Evolutionary conservation across 768 basidiomycete species (phyloP), one percentile per base, ranked within the genome.

Genomic region (Epithele typhae): DNA sequence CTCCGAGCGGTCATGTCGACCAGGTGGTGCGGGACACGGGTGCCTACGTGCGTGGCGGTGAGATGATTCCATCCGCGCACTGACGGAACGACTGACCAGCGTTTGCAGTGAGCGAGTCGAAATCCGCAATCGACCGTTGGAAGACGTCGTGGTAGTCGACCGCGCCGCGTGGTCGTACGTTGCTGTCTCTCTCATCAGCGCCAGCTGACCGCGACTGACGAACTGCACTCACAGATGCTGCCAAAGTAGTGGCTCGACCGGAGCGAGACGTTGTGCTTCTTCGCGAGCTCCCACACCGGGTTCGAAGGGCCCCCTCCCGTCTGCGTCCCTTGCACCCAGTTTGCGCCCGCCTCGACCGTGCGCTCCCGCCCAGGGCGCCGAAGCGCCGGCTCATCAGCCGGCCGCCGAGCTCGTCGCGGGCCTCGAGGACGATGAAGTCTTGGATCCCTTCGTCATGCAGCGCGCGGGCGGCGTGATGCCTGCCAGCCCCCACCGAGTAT

Each of bases 381-480:
- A 84, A 76, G 0, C 59, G 32, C 34, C 61, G 60, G 47, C 70
- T 70, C 51, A 65, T 71, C 74, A 85, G 72, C 11, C 84, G 72
- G 22, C 83, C 84, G 2, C 84, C 84, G 0, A 85, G 68, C 55
- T 76, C 74, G 18, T 58, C 45, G n/a, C 75, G 69, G 1, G 73
- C 84, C 45, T 86, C 84, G 18, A 86, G 56, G 38, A 87, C 69
- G 39, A 77, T 54, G 55, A 81, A 82, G 56, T 82, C 65, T n/a
- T 70, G 54, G 48, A 82, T 71, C 3, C 77, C 78, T 14, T 72
- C 62, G 40, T 73, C 60, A 23, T 78, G 70, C 10, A 83, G 64
- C 0, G 77, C 76, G 12, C 78, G 74, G 4, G 83, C 82, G 5
- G 81, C 80, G 79, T 78, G 23, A 83, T 63, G 4, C 83, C 82